A percentile compares a stretch with the other conserved stretches of the same genome.
phyloP scores from a whole-genome alignment of 768 basidiomycete genomes.

The Daedalea quercina region DNA sequence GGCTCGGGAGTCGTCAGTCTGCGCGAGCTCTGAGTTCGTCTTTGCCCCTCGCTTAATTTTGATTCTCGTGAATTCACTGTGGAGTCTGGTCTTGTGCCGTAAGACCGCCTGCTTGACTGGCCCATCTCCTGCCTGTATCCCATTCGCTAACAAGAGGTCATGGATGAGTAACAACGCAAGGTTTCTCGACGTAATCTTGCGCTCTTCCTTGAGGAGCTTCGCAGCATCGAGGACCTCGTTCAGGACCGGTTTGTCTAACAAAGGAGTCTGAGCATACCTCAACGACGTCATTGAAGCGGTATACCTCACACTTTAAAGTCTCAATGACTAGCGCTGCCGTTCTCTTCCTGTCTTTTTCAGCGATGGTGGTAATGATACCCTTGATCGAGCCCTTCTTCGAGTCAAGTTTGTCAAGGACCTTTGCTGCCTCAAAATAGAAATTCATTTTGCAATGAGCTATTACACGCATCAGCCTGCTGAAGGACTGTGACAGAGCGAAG shows the following conservation, averaged over 20 bases:
- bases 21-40: conserved; percentile 59
- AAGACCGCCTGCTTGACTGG: conserved; percentile 83
- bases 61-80: conserved; percentile 78
- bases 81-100: conserved; percentile 84
- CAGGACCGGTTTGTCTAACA: conserved; percentile 72
- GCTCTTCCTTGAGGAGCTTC: conserved; percentile 68
- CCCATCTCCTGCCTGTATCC: conserved; percentile 89
- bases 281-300: background rate
- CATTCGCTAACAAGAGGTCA: conserved; percentile 75
- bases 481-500: background rate
- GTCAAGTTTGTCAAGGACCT: conserved; percentile 79
- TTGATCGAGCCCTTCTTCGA: conserved; percentile 91
- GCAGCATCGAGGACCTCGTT: conserved; percentile 60
- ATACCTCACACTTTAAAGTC: conserved; percentile 87
- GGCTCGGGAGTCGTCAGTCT: conserved; percentile 52
- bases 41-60: conserved; percentile 72
- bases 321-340: conserved; percentile 87
- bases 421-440: conserved; percentile 90
- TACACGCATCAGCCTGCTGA: conserved; percentile 21
- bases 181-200: conserved; percentile 67
- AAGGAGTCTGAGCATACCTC: background rate
- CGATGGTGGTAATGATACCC: conserved; percentile 65
- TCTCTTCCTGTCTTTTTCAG: conserved; percentile 69
- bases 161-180: conserved; percentile 86
- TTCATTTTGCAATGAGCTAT: conserved; percentile 58